These are phyloP conservation scores for Aspergillus brunneoviolaceus DNA, from an alignment of 2,329 filamentous ascomycete species.

Conservation along the genomic window DNA sequence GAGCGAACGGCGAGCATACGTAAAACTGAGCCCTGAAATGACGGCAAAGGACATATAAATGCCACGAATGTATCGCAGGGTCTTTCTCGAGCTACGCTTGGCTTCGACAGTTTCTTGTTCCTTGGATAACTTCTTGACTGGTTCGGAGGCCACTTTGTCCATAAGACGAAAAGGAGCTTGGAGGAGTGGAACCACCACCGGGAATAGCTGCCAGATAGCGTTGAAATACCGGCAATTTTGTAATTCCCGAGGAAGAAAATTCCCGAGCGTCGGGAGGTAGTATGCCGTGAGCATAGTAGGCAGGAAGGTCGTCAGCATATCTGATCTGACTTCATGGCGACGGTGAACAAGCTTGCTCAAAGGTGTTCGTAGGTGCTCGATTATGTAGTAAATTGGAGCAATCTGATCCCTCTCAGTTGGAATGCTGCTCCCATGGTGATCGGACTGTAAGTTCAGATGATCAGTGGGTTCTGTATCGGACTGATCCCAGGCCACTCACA, in stretches of 20 bases:
- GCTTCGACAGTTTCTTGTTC: too few species aligned
- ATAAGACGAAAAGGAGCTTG: neutral
- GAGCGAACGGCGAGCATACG: neutral
- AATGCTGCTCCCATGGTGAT: neutral
- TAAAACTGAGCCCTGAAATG: slow-evolving; percentile 3
- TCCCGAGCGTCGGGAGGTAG: slow-evolving; percentile 5
- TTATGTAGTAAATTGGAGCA: slow-evolving; percentile 7
- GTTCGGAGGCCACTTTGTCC: neutral
- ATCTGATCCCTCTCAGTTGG: slow-evolving; percentile 6
- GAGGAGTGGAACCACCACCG: slow-evolving; percentile 4
- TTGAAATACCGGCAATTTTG: neutral
- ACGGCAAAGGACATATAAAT: slow-evolving; percentile 2
- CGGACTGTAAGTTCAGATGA: neutral
- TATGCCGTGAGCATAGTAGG: slow-evolving; percentile 1
- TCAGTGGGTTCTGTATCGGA: too few species aligned
- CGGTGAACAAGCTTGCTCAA: neutral
- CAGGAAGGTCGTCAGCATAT: neutral
- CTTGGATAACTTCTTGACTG: neutral
- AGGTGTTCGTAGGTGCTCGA: slow-evolving; percentile 7
- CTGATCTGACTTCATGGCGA: neutral
- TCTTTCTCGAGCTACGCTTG: neutral
- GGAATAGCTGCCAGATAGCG: slow-evolving; percentile 11
- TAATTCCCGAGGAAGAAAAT: slow-evolving; percentile 1
- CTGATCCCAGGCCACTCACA: neutral
- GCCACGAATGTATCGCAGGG: neutral